phyloP scores from a whole-genome alignment of 352 stramenopile species.

The Globisporangium canariense region DNA sequence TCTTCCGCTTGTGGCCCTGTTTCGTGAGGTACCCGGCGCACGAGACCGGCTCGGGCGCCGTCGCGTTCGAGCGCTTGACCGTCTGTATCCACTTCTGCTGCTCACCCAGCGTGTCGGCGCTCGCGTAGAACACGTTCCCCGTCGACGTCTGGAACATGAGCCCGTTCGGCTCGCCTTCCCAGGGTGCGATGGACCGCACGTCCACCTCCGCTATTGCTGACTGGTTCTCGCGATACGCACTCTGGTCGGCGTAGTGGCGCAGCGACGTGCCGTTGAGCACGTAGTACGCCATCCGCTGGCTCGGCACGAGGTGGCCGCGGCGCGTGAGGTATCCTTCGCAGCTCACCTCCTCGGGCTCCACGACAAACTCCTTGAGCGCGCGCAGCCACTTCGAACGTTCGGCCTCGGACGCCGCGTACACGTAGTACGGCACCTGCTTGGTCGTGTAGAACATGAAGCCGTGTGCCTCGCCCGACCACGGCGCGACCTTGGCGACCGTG shows the following conservation, averaged over 20 bases:
- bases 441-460: conserved; percentile 90
- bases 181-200: conserved; percentile 66
- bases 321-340: conserved; percentile 87
- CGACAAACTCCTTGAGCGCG: conserved; percentile 81
- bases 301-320: conserved; percentile 82
- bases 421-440: conserved; percentile 89
- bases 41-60: conserved; percentile 66
- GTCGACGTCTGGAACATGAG: conserved; percentile 87
- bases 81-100: conserved; percentile 84
- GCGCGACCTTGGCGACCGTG: conserved; percentile 81
- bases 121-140: conserved; percentile 83
- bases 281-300: conserved; percentile 85
- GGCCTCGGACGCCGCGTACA: conserved; percentile 79
- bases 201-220: conserved; percentile 85
- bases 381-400: conserved; percentile 79
- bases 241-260: conserved; percentile 79
- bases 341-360: conserved; percentile 80
- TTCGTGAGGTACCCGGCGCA: conserved; percentile 87
- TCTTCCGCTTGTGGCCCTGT: conserved; percentile 89
- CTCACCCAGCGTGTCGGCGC: conserved; percentile 65
- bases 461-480: conserved; percentile 81
- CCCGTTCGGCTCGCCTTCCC: conserved; percentile 78
- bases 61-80: conserved; percentile 65
- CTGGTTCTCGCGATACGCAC: conserved; percentile 82
- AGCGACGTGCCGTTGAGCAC: conserved; percentile 80